phyloP scores from a whole-genome alignment of 257 asterid species.

The Cynanchum wilfordii region DNA sequence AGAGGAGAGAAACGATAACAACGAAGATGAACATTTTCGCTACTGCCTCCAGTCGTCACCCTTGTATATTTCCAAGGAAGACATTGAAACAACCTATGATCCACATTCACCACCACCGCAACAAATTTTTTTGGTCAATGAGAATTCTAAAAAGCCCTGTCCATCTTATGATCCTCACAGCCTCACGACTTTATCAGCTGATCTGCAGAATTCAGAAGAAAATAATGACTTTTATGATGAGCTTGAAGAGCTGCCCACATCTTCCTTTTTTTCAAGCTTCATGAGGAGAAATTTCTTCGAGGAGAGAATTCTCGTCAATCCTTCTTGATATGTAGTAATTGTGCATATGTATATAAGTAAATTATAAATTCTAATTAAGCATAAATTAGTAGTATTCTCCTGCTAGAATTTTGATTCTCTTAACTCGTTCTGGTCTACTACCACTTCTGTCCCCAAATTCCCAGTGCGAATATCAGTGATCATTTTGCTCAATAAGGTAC shows the following conservation, averaged over 20 bases:
- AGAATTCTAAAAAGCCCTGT: conserved; percentile 13
- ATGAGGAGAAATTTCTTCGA: conserved; percentile 37
- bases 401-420: not conserved
- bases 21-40: conserved; percentile 27
- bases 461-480: not conserved
- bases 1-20: not conserved
- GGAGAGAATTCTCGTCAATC: conserved; percentile 44
- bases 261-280: conserved; percentile 50
- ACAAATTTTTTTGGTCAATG: conserved; percentile 6
- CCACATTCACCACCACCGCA: not conserved
- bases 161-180: conserved; percentile 17
- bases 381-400: not conserved
- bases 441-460: not conserved
- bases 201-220: conserved; percentile 39
- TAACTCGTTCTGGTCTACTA: not conserved
- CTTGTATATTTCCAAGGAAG: conserved; percentile 29
- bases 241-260: conserved; percentile 63
- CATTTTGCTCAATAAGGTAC: not conserved
- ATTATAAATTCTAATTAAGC: too few relatives aligned
- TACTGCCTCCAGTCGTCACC: conserved; percentile 44
- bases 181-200: conserved; percentile 14
- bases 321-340: conserved; percentile 15
- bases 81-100: conserved; percentile 19
- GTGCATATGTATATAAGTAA: not conserved
- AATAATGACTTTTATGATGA: conserved; percentile 65